Conservation (phyloP, 192 early-diverging fungal species). For the Coemansia sp. region DNA sequence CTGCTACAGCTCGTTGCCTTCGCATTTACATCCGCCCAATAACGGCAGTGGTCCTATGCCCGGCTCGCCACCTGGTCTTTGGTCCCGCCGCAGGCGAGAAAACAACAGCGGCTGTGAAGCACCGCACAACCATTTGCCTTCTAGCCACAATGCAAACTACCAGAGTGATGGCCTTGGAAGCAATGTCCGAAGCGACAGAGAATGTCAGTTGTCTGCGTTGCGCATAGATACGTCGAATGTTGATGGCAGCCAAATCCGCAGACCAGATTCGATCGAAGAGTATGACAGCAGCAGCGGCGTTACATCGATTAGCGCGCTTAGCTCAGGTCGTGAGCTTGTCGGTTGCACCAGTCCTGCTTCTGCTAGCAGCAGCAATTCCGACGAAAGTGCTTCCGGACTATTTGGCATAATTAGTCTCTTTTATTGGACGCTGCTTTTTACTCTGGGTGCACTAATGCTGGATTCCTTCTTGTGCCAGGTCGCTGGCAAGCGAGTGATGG, state of each 20-base stretch:
- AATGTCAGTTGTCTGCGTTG: background rate
- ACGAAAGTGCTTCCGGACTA: slow-evolving; percentile 17
- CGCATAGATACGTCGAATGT: background rate
- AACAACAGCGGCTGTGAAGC: background rate
- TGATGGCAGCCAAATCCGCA: background rate
- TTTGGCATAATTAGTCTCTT: slow-evolving; percentile 40
- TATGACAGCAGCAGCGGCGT: slow-evolving; percentile 8
- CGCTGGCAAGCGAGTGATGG: slow-evolving; percentile 55
- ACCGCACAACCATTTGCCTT: background rate
- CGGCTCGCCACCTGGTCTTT: background rate
- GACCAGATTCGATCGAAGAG: slow-evolving; percentile 22
- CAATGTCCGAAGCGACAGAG: no score
- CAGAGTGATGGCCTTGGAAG: background rate
- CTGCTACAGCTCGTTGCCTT: background rate
- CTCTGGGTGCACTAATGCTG: slow-evolving; percentile 52
- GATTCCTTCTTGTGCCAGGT: slow-evolving; percentile 56
- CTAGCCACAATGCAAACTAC: background rate
- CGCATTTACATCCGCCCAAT: background rate
- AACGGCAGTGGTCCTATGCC: background rate
- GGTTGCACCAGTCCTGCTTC: background rate
- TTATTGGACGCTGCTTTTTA: slow-evolving; percentile 56
- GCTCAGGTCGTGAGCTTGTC: background rate
- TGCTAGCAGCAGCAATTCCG: background rate
- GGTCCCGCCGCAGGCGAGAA: background rate
- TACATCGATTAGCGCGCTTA: background rate